Evolutionary conservation across 2,329 filamentous ascomycete genomes (phyloP), one percentile per base, ranked within the genome.

Genomic region (Lecanicillium sp.): DNA sequence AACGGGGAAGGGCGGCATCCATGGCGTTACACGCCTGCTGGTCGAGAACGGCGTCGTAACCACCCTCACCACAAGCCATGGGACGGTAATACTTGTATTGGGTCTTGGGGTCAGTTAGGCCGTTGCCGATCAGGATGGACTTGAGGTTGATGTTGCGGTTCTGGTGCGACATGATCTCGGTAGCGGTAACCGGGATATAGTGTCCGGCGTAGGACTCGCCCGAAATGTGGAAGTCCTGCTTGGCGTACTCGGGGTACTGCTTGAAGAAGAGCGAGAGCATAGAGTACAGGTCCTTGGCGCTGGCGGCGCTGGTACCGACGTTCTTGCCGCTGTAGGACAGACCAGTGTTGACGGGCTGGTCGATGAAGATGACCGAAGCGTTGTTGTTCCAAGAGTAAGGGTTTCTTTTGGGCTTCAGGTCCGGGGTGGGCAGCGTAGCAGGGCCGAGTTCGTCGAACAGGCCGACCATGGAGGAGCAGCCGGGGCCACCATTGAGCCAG

Each of bases 201-300:
- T 96, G 90, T 27, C 90, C 90, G 56, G 87, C 90, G 62, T 96
- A 96, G 2, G 88, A 95, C 74, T 96, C 90, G 66, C 90, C 90
- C 54, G 90, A 85, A 69, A 96, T 95, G 77, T 98, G 93, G 83
- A 98, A 98, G 71, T 91, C 85, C 71, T 97, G 93, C 65, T 83
- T 79, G 42, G 90, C 81, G 65, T 98, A 98, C 71, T 98, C 80
- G 48, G 93, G 93, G 79, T 97, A 98, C 67, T 97, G 87, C 73
- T 95, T 86, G 80, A 98, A 98, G 82, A 98, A 98, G 58, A 98
- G 86, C 32, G 90, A 93, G 57, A 98, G 77, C 54, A 98, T 85
- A 57, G 93, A 91, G 63, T 97, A 97, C 59, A 98, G 83, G 62
- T 98, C 93, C 81, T 97, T 97, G 73, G 90, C 89, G 44, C 93